Percentiles rank a stretch among this genome's conserved stretches.
phyloP scores from a whole-genome alignment of 2,329 filamentous ascomycete species.

The Pyricularia sp. region DNA sequence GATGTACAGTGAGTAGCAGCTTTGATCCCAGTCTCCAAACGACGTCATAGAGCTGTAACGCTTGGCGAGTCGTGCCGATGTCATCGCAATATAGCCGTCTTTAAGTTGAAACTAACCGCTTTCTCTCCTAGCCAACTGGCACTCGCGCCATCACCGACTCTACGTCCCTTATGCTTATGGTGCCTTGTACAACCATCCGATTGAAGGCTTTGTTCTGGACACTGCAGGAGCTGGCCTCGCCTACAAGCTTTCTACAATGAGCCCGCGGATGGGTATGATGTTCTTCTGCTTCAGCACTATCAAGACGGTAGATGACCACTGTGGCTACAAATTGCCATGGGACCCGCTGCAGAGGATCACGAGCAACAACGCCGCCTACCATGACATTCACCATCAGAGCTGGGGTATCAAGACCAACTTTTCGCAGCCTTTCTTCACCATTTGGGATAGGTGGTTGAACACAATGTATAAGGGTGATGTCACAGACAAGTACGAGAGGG shows the following conservation, averaged over 20 bases:
- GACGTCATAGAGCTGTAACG: background rate
- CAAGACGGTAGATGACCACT: conserved; percentile 97
- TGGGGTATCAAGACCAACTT: conserved; percentile 98
- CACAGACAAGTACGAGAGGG: conserved; percentile 28
- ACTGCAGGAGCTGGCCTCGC: conserved; percentile 78
- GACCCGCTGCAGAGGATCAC: conserved; percentile 88
- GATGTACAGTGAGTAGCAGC: conserved; percentile 69
- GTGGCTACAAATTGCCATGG: conserved; percentile 91
- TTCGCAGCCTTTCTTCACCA: conserved; percentile 86
- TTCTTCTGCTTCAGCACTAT: conserved; percentile 86
- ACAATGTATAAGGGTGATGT: conserved; percentile 72
- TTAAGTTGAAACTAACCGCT: background rate
- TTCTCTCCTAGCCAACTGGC: conserved; percentile 59
- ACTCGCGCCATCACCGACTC: conserved; percentile 90
- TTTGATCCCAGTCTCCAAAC: background rate
- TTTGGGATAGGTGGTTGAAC: conserved; percentile 78
- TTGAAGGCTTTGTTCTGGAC: conserved; percentile 90
- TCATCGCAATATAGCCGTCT: background rate
- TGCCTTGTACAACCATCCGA: conserved; percentile 90
- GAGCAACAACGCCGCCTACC: conserved; percentile 91
- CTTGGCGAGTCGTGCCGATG: background rate
- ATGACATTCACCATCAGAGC: conserved; percentile 97
- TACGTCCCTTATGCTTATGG: conserved; percentile 98
- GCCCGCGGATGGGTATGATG: conserved; percentile 73
- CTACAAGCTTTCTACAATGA: conserved; percentile 76